Conservation (phyloP, 352 stramenopile genomes). For the Phytophthora chlamydospora region DNA sequence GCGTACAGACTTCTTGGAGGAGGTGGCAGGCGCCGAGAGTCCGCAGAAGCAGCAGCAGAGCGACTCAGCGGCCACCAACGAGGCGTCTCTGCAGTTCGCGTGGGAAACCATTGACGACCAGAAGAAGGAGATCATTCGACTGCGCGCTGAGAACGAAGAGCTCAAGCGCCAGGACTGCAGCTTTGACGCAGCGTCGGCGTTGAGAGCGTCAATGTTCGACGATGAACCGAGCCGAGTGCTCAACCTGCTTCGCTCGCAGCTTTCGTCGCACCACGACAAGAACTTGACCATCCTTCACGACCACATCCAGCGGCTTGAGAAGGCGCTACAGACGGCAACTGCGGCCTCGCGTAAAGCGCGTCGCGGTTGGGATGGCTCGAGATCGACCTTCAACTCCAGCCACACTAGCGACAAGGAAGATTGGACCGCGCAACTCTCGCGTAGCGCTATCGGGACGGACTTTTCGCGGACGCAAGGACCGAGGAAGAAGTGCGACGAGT, state of each 20-base stretch:
- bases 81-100: constrained; percentile 75
- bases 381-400: constrained; percentile 51
- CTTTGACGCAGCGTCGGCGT: background rate
- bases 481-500: constrained; percentile 49
- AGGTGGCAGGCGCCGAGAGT: constrained; percentile 36
- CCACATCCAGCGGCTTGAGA: constrained; percentile 62
- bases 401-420: constrained; percentile 40
- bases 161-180: constrained; percentile 27
- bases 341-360: constrained; percentile 10
- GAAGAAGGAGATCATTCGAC: constrained; percentile 69
- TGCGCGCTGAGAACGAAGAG: constrained; percentile 60
- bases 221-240: constrained; percentile 49
- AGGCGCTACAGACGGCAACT: constrained; percentile 33
- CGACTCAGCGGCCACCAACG: constrained; percentile 44
- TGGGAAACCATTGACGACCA: constrained; percentile 81
- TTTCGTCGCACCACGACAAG: constrained; percentile 60
- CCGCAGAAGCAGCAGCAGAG: constrained; percentile 34
- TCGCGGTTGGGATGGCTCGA: constrained; percentile 36
- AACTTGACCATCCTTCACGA: constrained; percentile 62
- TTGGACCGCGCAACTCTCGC: constrained; percentile 28
- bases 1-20: constrained; percentile 57
- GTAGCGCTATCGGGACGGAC: constrained; percentile 34
- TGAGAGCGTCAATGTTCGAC: constrained; percentile 31
- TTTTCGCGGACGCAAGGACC: constrained; percentile 38
- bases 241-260: constrained; percentile 52